Evolutionary conservation across 2,329 filamentous ascomycete species (phyloP).

Genomic region (Ceratocystis papillata): DNA sequence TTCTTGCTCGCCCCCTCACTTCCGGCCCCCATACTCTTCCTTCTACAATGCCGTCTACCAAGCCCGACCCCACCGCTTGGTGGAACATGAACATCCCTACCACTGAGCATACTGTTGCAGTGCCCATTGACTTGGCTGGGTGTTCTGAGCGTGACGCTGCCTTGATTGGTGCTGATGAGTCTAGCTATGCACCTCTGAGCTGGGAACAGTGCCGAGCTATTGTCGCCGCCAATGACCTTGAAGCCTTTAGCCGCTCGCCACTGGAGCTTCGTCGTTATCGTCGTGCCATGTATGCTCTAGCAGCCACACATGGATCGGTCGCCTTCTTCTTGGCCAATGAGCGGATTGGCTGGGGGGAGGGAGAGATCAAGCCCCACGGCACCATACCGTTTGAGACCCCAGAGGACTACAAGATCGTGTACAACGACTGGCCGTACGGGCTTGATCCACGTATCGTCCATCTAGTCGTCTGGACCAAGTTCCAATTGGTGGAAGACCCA

Average conservation of each 20-base stretch:
- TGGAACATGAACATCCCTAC: slow-evolving; percentile 74
- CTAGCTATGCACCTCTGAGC: slow-evolving; percentile 48
- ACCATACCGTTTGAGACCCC: slow-evolving; percentile 26
- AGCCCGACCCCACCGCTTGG: slow-evolving; percentile 41
- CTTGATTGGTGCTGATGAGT: slow-evolving; percentile 62
- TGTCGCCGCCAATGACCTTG: slow-evolving; percentile 55
- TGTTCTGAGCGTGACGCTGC: slow-evolving; percentile 55
- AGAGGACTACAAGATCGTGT: slow-evolving; percentile 60
- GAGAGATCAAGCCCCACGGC: not conserved
- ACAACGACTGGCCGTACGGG: slow-evolving; percentile 93
- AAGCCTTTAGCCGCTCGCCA: slow-evolving; percentile 65
- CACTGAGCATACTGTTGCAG: slow-evolving; percentile 50
- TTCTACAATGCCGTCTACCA: not conserved
- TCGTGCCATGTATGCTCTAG: slow-evolving; percentile 54
- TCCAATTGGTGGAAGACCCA: slow-evolving; percentile 59
- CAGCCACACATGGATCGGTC: slow-evolving; percentile 60
- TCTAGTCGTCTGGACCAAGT: slow-evolving; percentile 89
- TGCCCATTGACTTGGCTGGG: slow-evolving; percentile 58
- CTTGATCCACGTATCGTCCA: slow-evolving; percentile 69
- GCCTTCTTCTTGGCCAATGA: slow-evolving; percentile 63
- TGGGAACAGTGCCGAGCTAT: slow-evolving; percentile 62
- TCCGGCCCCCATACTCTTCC: not conserved
- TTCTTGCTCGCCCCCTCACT: not conserved
- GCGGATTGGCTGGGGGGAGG: slow-evolving; percentile 54
- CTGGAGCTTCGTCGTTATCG: slow-evolving; percentile 70